phyloP scores from a whole-genome alignment of 805 yeast species.

The Myxozyma lipomycoides region DNA sequence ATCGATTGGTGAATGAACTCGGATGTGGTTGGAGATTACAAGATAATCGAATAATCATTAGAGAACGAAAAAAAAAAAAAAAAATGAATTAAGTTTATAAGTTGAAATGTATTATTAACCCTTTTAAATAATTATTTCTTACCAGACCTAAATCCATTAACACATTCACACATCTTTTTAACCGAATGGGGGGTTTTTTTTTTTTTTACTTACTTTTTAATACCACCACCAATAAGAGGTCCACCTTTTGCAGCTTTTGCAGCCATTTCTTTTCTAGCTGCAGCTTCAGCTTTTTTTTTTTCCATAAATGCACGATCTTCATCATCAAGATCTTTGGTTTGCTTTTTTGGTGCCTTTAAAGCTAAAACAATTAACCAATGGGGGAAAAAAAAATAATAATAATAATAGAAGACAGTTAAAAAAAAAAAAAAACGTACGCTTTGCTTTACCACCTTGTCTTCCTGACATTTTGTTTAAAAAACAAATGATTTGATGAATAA shows the following conservation, averaged over 20 bases:
- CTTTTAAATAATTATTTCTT: slow-evolving; percentile 17
- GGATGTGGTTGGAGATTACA: slow-evolving; percentile 26
- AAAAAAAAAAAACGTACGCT: slow-evolving; percentile 52
- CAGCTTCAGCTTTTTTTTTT: slow-evolving; percentile 91
- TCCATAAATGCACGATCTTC: slow-evolving; percentile 88
- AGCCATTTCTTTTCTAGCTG: slow-evolving; percentile 87
- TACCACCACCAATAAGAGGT: slow-evolving; percentile 89
- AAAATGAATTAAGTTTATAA: not conserved
- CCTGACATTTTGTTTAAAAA: slow-evolving; percentile 66
- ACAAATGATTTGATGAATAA: too few species aligned
- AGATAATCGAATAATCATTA: slow-evolving; percentile 12
- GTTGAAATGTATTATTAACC: too few species aligned
- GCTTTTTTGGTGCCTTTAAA: slow-evolving; percentile 78
- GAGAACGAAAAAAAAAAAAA: slow-evolving; percentile 15
- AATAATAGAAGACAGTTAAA: slow-evolving; percentile 10
- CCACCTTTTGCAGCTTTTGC: slow-evolving; percentile 85
- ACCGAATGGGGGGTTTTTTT: too few species aligned
- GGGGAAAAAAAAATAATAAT: slow-evolving; percentile 22
- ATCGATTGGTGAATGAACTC: slow-evolving; percentile 10
- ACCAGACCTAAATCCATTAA: slow-evolving; percentile 21
- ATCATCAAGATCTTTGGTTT: slow-evolving; percentile 65
- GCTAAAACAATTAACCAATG: slow-evolving; percentile 39
- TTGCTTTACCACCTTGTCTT: slow-evolving; percentile 95
- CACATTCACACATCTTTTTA: not conserved
- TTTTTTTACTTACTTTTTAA: slow-evolving; percentile 60